A percentile compares a stretch with the other conserved stretches of the same genome.
Evolutionary conservation across 331 rosid species (phyloP).

Genomic region (Prunus yedoensis): DNA sequence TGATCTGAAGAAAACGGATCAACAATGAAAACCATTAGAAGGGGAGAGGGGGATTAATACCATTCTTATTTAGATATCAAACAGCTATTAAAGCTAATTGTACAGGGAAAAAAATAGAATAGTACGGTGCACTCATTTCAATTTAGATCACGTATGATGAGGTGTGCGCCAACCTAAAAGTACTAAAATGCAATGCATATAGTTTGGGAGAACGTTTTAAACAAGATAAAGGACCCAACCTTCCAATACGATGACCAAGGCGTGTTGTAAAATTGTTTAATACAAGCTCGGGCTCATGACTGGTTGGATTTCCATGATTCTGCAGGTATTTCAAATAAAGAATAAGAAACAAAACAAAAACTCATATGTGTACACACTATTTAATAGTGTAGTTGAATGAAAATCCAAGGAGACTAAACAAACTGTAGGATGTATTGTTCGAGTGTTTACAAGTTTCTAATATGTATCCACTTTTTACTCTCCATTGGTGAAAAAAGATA

Average conservation of each 20-base stretch:
- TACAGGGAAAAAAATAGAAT: not conserved
- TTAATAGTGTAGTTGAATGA: not conserved
- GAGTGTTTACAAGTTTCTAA: not conserved
- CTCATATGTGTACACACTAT: not conserved
- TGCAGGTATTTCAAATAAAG: slow-evolving; percentile 27
- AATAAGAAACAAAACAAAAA: not conserved
- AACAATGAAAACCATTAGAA: slow-evolving; percentile 10
- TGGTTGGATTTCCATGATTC: slow-evolving; percentile 91
- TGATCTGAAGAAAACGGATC: slow-evolving; percentile 39
- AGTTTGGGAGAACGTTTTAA: not conserved
- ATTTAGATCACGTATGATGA: not conserved
- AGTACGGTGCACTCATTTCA: not conserved
- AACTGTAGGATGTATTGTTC: not conserved
- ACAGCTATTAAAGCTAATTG: not conserved
- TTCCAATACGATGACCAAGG: slow-evolving; percentile 85
- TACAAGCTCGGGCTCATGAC: slow-evolving; percentile 88
- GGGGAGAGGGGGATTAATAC: slow-evolving; percentile 13
- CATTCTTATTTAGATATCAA: slow-evolving; percentile 17
- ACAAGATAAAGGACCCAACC: slow-evolving; percentile 40
- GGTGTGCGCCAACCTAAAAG: not conserved
- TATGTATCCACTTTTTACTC: not conserved
- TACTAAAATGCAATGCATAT: not conserved
- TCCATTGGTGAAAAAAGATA: not conserved
- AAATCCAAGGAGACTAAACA: not conserved
- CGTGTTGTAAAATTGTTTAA: slow-evolving; percentile 84